These are phyloP conservation scores for Gracilaria vermiculophylla DNA, from an alignment of 23 red algal genomes.

Conservation along the genomic window DNA sequence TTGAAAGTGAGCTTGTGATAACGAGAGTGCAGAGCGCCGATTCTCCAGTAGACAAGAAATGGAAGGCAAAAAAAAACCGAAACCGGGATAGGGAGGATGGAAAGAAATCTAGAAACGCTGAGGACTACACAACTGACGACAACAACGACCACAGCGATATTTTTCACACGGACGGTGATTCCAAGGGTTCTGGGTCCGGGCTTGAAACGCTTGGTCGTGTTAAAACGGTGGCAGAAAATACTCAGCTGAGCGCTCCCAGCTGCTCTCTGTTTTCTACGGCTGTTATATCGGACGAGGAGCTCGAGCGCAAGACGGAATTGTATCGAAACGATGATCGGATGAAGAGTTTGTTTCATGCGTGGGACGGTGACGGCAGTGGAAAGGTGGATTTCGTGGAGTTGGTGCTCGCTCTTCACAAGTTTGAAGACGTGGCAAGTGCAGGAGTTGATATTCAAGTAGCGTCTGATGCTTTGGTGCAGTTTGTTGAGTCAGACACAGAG, in stretches of 20 bases:
- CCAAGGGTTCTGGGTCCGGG: background rate
- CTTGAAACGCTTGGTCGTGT: background rate
- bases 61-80: background rate
- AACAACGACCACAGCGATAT: background rate
- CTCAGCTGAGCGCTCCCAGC: background rate
- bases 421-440: constrained; percentile 53
- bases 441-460: constrained; percentile 65
- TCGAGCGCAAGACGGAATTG: constrained; percentile 6
- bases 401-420: constrained; percentile 67
- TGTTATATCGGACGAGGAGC: constrained; percentile 36
- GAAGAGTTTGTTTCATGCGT: constrained; percentile 65
- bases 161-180: constrained; percentile 8
- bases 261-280: constrained; percentile 56
- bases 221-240: background rate
- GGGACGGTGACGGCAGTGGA: constrained; percentile 69
- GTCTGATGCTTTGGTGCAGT: constrained; percentile 49
- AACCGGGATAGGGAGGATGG: background rate
- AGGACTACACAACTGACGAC: constrained; percentile 20
- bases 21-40: background rate
- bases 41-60: constrained; percentile 18
- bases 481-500: constrained; percentile 49
- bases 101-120: background rate
- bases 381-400: constrained; percentile 63
- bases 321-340: constrained; percentile 48
- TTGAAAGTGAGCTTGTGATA: background rate